phyloP scores from a whole-genome alignment of 75 land plant species.

The Cryptomeria japonica region DNA sequence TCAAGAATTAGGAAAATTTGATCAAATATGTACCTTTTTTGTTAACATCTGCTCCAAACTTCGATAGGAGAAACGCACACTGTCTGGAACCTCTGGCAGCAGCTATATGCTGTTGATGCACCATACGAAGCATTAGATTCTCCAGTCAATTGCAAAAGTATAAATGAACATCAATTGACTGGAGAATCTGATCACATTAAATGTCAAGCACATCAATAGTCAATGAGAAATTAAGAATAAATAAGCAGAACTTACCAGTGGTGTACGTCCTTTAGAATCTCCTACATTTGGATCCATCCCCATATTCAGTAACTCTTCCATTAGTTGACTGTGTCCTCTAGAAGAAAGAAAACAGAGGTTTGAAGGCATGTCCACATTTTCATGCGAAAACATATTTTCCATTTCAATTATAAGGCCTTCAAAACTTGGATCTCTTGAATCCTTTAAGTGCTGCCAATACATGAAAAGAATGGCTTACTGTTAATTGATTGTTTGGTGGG shows the following conservation, averaged over 20 bases:
- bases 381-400: constrained; percentile 41
- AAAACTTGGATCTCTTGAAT: constrained; percentile 50
- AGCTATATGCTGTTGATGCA: constrained; percentile 61
- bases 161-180: neutral
- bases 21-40: constrained; percentile 42
- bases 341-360: constrained; percentile 54
- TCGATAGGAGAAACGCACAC: constrained; percentile 60
- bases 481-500: neutral
- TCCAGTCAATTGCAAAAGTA: neutral
- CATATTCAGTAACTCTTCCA: constrained; percentile 59
- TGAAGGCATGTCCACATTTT: constrained; percentile 32
- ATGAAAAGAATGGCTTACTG: neutral
- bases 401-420: constrained; percentile 44
- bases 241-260: constrained; percentile 51
- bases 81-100: constrained; percentile 71
- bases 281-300: constrained; percentile 67
- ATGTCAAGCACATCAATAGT: neutral
- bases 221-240: no score
- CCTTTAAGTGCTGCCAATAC: constrained; percentile 62
- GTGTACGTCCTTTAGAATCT: constrained; percentile 79
- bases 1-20: neutral
- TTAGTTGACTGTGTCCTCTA: constrained; percentile 57
- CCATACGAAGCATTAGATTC: neutral
- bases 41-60: constrained; percentile 59
- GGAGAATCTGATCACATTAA: no score